Base-by-base conservation (phyloP, 2,329 filamentous ascomycete genomes). In the Alternaria infectoria region DNA sequence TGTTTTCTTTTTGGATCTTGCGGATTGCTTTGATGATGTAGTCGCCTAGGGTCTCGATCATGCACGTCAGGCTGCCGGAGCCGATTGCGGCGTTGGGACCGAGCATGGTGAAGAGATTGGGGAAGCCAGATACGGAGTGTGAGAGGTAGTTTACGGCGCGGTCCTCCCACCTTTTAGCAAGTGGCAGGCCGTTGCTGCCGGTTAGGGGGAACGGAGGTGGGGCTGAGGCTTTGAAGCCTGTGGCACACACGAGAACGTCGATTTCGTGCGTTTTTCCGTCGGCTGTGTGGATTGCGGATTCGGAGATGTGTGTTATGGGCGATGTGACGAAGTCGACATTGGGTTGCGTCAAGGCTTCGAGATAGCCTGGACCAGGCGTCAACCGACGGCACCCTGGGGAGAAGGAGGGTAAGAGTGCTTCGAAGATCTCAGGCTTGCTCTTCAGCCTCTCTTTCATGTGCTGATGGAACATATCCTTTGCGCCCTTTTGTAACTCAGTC, bases 331-430 rank as follows among this genome's bases (percentile, higher is more conserved):
- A 79, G 23, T 69, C 69, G 7, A 80, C 80, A 63, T 83, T 85
- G 0, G 76, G 72, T 19, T 82, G 55, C 5, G 76, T 74, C 7
- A 85, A 72, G 3, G 85, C 82, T 68, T 86, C 83, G 9, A 87
- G 80, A 67, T 85, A 87, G 0, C 85, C 84, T 23, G 83, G 82
- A 0, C 84, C 85, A 0, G 85, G 85, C 0, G 85, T 86, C 17
- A 85, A 67, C 3, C 85, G 78, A 10, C 84, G 77, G 59, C 84
- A 86, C 2, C 84, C 84, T 7, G 80, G 80, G 0, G 81, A 75
- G 63, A 83, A 85, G 5, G 70, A 71, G 0, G 83, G 83, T 15
- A 81, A 74, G 3, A 84, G 70, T 36, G 76, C 72, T 15, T 82
- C 77, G 62, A 79, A 80, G 55, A 82, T 80, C 11, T 83, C 74